Evolutionary conservation across 768 basidiomycete genomes (phyloP), one percentile per base, ranked within the genome.

Genomic region (Amanita pseudoporphyria): DNA sequence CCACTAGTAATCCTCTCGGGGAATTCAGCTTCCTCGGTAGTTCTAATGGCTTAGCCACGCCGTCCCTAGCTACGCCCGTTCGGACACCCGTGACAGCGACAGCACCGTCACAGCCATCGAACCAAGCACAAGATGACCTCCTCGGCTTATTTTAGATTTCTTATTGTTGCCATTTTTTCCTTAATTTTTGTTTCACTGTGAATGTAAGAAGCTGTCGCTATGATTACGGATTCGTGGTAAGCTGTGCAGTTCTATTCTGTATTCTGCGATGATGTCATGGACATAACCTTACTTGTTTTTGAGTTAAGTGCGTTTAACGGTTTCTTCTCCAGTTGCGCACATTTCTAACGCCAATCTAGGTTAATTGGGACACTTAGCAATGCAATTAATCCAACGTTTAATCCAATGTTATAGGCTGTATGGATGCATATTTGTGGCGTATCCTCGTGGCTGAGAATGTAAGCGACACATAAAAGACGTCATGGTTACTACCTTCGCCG

Each of bases 91-190:
- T 52, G 30, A 53, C 52, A 16, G 33, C 53, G 19, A 42, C 57
- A 10, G 53, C 57, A 30, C 55, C 58, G 54, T 22, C 50, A 54
- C 36, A 53, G 52, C 58, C 62, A 32, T 58, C 62, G 54, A 57
- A 36, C 63, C 62, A 52, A 32, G 66, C 62, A 43, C 66, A 74
- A 58, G 74, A 76, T 7, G 76, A 78, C 58, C 62, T 78, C 54
- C 67, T 78, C 38, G 74, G 76, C 1, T 62, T 77, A 61, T 77
- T 77, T 57, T 77, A 71, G 67, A 57, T 39, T 36, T 49, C 10
- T 40, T 22, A 21, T 18, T 37, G 36, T n/a, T 37, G n/a, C 36
- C 14, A n/a, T 40, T 22, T 21, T 22, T 40, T 40, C 22, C 19
- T 40, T 40, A 7, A 26, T 43, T 28, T n/a, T 43, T 26, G 22